Conservation (phyloP, 2,329 filamentous ascomycete genomes). For the Bipolaris victoriae region DNA sequence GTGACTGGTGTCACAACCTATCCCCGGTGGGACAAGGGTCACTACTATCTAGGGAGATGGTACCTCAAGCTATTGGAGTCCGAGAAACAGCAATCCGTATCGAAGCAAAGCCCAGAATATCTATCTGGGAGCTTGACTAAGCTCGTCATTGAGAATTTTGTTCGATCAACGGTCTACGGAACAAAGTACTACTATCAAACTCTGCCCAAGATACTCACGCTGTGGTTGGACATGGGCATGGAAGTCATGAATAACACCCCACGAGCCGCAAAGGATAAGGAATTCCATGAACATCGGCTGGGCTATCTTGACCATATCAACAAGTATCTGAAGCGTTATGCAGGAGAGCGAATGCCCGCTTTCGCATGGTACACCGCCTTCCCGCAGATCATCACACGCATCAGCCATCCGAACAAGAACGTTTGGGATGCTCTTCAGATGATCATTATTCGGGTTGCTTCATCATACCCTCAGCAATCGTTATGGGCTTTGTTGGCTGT, state of each 20-base stretch:
- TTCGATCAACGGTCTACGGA: conserved; percentile 83
- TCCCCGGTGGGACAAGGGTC: conserved; percentile 88
- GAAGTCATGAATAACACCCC: conserved; percentile 58
- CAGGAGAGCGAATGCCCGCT: conserved; percentile 68
- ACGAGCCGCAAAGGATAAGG: conserved; percentile 34
- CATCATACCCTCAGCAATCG: conserved; percentile 85
- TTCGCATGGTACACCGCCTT: conserved; percentile 84
- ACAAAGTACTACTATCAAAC: conserved; percentile 98
- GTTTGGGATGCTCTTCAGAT: conserved; percentile 78
- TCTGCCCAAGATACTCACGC: conserved; percentile 84
- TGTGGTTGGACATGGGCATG: conserved; percentile 92
- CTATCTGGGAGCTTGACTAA: conserved; percentile 83
- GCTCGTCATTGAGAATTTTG: conserved; percentile 90
- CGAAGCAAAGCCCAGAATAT: conserved; percentile 66
- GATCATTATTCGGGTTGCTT: conserved; percentile 86
- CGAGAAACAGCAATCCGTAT: conserved; percentile 75
- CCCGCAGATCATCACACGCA: conserved; percentile 93
- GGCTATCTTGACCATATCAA: conserved; percentile 53
- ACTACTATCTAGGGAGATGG: conserved; percentile 95
- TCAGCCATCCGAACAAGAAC: conserved; percentile 79
- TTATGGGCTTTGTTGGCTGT: conserved; percentile 91
- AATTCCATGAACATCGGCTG: conserved; percentile 38
- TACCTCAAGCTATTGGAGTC: conserved; percentile 96
- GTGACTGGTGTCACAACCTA: conserved; percentile 75
- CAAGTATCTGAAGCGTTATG: conserved; percentile 78